Percentiles rank a stretch among this genome's conserved stretches.
Evolutionary conservation across 208 protist genomes (phyloP).

Genomic region (Trichomonas tenax): DNA sequence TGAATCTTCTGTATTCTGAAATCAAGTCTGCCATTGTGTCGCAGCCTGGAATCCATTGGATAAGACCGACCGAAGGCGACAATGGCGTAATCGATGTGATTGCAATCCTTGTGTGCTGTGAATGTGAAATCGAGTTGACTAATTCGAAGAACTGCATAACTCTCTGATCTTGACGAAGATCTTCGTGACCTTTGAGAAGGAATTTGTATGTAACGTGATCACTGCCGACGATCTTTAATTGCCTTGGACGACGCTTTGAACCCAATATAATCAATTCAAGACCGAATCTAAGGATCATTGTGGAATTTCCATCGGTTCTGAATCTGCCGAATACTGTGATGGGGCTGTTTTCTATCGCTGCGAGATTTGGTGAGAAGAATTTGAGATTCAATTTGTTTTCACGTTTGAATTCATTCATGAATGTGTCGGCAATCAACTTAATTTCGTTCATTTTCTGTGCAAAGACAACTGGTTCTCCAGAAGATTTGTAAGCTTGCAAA

Average conservation of each 20-base stretch:
- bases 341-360: neutral
- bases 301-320: neutral
- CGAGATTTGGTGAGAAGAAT: neutral
- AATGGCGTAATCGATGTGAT: neutral
- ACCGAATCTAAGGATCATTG: neutral
- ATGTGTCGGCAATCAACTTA: neutral
- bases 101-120: neutral
- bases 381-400: neutral
- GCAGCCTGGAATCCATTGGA: neutral
- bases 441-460: neutral
- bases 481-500: neutral
- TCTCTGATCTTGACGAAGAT: neutral
- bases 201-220: neutral
- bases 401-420: neutral
- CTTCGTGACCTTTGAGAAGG: constrained; percentile 5
- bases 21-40: neutral
- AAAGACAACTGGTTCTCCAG: neutral
- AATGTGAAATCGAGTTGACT: neutral
- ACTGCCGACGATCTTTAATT: neutral
- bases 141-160: constrained; percentile 22
- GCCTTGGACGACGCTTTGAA: neutral
- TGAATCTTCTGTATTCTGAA: neutral
- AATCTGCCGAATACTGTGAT: neutral
- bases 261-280: neutral
- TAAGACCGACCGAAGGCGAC: neutral